These are phyloP conservation scores for Bipolaris gigantea DNA, from an alignment of 2,329 filamentous ascomycete genomes.

Conservation along the genomic window DNA sequence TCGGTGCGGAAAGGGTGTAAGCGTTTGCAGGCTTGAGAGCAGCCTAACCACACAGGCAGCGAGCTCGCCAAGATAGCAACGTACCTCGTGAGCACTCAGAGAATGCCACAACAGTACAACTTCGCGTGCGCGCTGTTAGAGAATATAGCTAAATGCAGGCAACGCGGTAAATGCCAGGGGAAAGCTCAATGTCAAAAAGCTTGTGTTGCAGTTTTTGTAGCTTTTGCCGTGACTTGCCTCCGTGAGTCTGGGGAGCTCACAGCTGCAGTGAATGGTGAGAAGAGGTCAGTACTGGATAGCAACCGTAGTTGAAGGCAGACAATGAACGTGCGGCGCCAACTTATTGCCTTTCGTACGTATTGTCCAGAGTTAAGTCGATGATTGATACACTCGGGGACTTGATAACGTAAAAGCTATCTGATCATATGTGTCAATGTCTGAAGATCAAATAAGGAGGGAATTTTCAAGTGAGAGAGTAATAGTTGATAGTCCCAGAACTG, in stretches of 20 bases:
- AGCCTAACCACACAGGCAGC: conserved; percentile 1
- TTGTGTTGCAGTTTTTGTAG: conserved; percentile 1
- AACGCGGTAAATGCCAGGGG: conserved; percentile 1
- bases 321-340: background rate
- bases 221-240: background rate
- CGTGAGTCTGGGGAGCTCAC: background rate
- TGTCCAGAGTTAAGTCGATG: background rate
- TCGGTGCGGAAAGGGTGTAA: conserved; percentile 4
- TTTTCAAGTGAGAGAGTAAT: conserved; percentile 10
- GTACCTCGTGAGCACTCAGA: conserved; percentile 8
- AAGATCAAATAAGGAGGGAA: background rate
- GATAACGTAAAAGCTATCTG: background rate
- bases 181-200: background rate
- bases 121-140: background rate
- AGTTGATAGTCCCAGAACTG: too few relatives aligned
- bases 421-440: background rate
- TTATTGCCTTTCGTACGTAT: background rate
- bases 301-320: background rate
- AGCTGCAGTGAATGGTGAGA: background rate
- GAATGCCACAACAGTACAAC: background rate
- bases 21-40: background rate
- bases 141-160: background rate
- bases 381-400: too few relatives aligned
- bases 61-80: background rate
- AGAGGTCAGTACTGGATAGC: background rate